phyloP scores from a whole-genome alignment of 495 filamentous ascomycete species.

The Penicillium fimorum region DNA sequence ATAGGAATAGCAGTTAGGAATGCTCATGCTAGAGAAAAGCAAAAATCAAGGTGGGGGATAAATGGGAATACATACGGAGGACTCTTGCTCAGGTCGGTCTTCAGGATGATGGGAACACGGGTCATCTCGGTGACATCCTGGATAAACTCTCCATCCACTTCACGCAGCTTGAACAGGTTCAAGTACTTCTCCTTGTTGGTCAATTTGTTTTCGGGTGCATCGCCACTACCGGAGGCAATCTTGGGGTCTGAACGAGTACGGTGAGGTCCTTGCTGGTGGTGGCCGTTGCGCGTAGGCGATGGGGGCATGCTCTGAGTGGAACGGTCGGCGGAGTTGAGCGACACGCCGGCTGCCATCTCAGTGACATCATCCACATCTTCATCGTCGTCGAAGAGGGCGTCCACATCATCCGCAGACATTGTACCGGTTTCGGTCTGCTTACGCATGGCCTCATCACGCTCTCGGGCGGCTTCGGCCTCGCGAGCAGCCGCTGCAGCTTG shows the following conservation, averaged over 20 bases:
- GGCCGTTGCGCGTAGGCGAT: conserved; percentile 78
- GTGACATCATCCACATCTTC: conserved; percentile 87
- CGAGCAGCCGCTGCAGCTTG: conserved; percentile 74
- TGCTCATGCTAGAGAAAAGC: neutral
- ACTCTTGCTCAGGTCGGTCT: conserved; percentile 97
- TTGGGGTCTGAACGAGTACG: conserved; percentile 90
- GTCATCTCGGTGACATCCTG: conserved; percentile 99
- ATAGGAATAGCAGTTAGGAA: conserved; percentile 22
- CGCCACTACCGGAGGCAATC: conserved; percentile 69
- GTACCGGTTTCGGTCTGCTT: conserved; percentile 92
- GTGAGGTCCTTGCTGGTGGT: conserved; percentile 70
- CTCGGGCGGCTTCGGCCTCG: conserved; percentile 77
- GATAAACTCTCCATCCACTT: conserved; percentile 93
- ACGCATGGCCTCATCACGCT: conserved; percentile 81
- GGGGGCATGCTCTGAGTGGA: conserved; percentile 96
- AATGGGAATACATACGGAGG: conserved; percentile 74
- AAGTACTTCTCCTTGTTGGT: conserved; percentile 96
- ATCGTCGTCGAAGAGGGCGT: conserved; percentile 89
- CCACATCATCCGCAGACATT: conserved; percentile 83
- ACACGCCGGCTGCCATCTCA: conserved; percentile 81
- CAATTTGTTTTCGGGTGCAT: conserved; percentile 70
- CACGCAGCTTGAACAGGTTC: conserved; percentile 81
- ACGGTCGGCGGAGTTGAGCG: conserved; percentile 69
- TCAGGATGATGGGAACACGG: conserved; percentile 90
- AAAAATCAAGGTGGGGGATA: neutral